Evolutionary conservation across 345 rosid species (phyloP), one percentile per base, ranked within the genome.

Genomic region (Melaleuca quinquenervia): DNA sequence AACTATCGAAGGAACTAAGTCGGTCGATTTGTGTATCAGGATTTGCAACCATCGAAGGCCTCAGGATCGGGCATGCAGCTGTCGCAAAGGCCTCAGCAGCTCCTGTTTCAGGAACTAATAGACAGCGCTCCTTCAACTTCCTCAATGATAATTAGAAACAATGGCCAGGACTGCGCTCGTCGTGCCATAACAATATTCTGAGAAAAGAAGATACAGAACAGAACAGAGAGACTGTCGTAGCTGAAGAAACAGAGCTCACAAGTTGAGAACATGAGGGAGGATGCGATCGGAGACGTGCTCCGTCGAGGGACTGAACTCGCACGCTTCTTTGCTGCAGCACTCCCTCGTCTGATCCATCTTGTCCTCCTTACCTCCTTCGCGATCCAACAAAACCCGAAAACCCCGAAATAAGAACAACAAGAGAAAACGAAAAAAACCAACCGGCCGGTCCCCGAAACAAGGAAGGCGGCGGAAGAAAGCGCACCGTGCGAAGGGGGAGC

Each of bases 251-350:
- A 21, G 41, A 22, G 84, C 97, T 91, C 51, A 95, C 99, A 96
- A 82, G 88, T 93, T 96, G 86, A 95, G 96, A 84, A 96, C 86
- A 85, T 93, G 99, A 85, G 98, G 98, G 82, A 96, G 88, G 84
- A 95, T 92, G 82, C 78, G 60, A 87, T 92, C 96, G 83, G 97
- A 89, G 51, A 89, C 83, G 6, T 82, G 89, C 74, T 84, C 87
- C 36, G 29, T 3, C 85, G 41, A 56, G 27, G 90, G 36, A 18
- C 45, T 52, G 83, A 76, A 80, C n/a, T 94, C 95, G 75, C 88
- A 92, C 41, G 94, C 93, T 85, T 89, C 93, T 88, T 94, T 92
- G 50, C 89, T 87, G 60, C 54, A 36, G 84, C 91, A 50, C 84
- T 94, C 97, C 89, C 90, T 86, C 52, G 13, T 86, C 32, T 62